Evolutionary conservation across 495 filamentous ascomycete genomes (phyloP).

Genomic region (Thozetella sp.): DNA sequence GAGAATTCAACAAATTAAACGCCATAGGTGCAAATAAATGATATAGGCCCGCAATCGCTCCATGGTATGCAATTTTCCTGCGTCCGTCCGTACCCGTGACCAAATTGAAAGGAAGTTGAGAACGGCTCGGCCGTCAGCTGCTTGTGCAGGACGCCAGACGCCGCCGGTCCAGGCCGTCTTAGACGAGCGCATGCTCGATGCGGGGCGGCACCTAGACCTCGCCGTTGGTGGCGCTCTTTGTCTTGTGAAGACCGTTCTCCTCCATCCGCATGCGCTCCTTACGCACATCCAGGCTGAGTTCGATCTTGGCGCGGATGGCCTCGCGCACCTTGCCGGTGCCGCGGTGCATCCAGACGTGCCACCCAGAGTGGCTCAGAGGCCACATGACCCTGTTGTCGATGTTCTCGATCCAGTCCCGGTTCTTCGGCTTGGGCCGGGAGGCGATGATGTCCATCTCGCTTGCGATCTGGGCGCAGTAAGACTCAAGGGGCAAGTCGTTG

Average conservation of each 20-base stretch:
- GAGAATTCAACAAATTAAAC: too few relatives aligned
- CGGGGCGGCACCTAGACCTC: too few relatives aligned
- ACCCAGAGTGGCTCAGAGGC: constrained; percentile 63
- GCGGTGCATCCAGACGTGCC: constrained; percentile 60
- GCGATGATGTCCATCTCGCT: constrained; percentile 76
- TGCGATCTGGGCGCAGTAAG: constrained; percentile 72
- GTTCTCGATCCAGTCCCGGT: constrained; percentile 58
- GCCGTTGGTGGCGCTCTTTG: not conserved
- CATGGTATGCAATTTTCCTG: not conserved
- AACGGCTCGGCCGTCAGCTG: too few relatives aligned
- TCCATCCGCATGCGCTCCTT: constrained; percentile 9
- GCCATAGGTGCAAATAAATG: too few relatives aligned
- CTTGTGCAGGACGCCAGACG: too few relatives aligned
- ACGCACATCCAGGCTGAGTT: constrained; percentile 30
- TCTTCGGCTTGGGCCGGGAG: constrained; percentile 53
- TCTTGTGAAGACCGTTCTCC: not conserved
- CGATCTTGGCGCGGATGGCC: constrained; percentile 36
- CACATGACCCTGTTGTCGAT: constrained; percentile 67
- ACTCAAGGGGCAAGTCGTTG: constrained; percentile 82
- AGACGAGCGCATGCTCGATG: too few relatives aligned
- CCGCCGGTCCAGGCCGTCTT: too few relatives aligned
- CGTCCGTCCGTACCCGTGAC: too few relatives aligned
- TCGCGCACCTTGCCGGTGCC: constrained; percentile 48
- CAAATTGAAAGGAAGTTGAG: too few relatives aligned
- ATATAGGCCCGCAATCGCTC: not conserved